Conservation (phyloP, 805 yeast genomes). For the Saccharomycopsis amapae region DNA sequence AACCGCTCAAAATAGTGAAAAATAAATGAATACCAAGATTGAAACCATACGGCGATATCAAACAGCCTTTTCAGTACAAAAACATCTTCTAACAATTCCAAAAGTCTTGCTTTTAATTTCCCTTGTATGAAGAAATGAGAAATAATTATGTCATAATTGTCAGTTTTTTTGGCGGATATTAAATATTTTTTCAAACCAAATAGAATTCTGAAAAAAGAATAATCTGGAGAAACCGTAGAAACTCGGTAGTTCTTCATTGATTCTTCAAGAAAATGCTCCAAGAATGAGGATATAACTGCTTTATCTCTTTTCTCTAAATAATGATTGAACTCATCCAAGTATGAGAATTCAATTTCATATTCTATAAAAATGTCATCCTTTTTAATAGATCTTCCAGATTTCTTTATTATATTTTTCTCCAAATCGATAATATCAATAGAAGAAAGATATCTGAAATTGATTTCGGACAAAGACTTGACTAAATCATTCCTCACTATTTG, state of each 20-base stretch:
- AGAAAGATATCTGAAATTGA: not conserved
- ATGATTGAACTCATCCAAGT: not conserved
- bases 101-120: constrained; percentile 1
- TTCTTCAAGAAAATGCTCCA: not conserved
- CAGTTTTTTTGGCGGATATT: not conserved
- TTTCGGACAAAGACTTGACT: not conserved
- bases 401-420: not conserved
- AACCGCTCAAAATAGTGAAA: not conserved
- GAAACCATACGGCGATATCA: constrained; percentile 5
- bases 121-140: constrained; percentile 8
- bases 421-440: not conserved
- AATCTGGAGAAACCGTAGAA: not conserved
- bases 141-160: not conserved
- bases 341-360: not conserved
- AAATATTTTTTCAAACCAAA: constrained; percentile 4
- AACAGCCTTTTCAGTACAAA: not conserved
- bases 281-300: not conserved
- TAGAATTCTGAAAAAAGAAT: constrained; percentile 5
- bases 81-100: not conserved
- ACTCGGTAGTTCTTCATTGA: not conserved
- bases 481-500: not conserved
- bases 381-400: not conserved
- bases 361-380: not conserved
- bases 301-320: not conserved
- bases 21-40: constrained; percentile 3